Percentiles rank a stretch among this genome's conserved stretches.
Conservation (phyloP, 208 protist species). For the Trypanosoma cruzi region DNA sequence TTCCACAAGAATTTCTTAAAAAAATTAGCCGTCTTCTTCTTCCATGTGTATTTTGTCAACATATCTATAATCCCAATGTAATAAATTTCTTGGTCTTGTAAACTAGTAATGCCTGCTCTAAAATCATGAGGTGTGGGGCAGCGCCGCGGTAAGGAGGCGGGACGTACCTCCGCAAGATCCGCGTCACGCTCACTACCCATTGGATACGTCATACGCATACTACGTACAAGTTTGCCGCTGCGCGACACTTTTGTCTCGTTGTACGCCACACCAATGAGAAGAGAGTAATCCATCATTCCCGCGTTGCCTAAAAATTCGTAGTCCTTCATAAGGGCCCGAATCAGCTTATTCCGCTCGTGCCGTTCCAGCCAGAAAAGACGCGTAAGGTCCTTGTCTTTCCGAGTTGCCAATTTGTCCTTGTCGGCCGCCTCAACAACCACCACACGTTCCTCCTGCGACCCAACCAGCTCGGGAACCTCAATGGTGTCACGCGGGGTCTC, state of each 20-base stretch:
- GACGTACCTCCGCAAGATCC: conserved; percentile 24
- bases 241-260: conserved; percentile 54
- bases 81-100: conserved; percentile 79
- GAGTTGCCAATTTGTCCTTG: conserved; percentile 46
- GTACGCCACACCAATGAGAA: conserved; percentile 84
- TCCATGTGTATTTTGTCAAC: conserved; percentile 76
- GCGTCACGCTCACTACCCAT: conserved; percentile 11
- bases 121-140: conserved; percentile 28
- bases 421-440: conserved; percentile 38
- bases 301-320: conserved; percentile 56
- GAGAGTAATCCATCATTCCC: conserved; percentile 87
- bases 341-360: conserved; percentile 36
- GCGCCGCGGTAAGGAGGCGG: background rate
- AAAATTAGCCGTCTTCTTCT: conserved; percentile 88
- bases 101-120: conserved; percentile 51
- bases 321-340: conserved; percentile 60
- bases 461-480: background rate
- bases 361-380: conserved; percentile 76
- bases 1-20: conserved; percentile 88
- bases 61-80: conserved; percentile 92
- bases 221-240: conserved; percentile 45
- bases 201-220: conserved; percentile 42
- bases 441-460: conserved; percentile 1
- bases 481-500: conserved; percentile 31
- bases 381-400: conserved; percentile 87